Conservation (phyloP, 2,329 filamentous ascomycete genomes). For the Trichoderma citrinoviride region DNA sequence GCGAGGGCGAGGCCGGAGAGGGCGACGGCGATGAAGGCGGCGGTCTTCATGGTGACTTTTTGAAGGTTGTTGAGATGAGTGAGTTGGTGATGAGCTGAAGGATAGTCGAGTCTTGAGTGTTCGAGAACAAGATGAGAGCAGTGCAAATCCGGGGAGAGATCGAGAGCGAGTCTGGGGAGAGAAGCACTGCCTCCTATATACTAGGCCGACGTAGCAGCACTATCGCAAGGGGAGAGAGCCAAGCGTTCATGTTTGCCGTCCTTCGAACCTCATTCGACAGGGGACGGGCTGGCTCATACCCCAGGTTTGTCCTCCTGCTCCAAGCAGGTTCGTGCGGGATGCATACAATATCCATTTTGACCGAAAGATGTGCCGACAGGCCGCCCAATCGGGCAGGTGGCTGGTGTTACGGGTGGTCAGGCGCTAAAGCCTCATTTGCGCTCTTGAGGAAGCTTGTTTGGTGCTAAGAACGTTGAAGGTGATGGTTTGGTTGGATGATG, state of each 20-base stretch:
- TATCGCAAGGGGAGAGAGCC: background rate
- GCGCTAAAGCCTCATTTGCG: conserved; percentile 4
- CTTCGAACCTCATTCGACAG: conserved; percentile 10
- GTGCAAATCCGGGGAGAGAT: conserved; percentile 11
- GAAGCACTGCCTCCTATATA: conserved; percentile 13
- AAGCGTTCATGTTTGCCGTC: background rate
- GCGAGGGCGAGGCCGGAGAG: conserved; percentile 21
- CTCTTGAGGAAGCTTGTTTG: conserved; percentile 4
- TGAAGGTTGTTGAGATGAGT: too few species aligned
- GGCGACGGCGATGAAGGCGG: conserved; percentile 17
- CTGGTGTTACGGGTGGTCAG: background rate
- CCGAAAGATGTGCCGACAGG: conserved; percentile 21
- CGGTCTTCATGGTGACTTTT: conserved; percentile 19
- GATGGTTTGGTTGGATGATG: background rate
- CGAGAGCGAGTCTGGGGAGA: background rate
- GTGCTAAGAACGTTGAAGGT: too few species aligned
- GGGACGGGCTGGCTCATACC: background rate
- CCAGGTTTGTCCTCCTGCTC: conserved; percentile 20
- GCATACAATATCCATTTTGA: conserved; percentile 20
- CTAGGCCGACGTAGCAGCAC: background rate
- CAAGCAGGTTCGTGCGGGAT: conserved; percentile 19
- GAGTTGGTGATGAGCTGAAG: background rate
- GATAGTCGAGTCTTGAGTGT: too few species aligned
- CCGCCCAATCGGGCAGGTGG: conserved; percentile 18
- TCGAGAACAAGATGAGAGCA: background rate